A percentile compares a stretch with the other conserved stretches of the same genome.
phyloP scores from a whole-genome alignment of 2,329 filamentous ascomycete species.

The Pezicula neosporulosa region DNA sequence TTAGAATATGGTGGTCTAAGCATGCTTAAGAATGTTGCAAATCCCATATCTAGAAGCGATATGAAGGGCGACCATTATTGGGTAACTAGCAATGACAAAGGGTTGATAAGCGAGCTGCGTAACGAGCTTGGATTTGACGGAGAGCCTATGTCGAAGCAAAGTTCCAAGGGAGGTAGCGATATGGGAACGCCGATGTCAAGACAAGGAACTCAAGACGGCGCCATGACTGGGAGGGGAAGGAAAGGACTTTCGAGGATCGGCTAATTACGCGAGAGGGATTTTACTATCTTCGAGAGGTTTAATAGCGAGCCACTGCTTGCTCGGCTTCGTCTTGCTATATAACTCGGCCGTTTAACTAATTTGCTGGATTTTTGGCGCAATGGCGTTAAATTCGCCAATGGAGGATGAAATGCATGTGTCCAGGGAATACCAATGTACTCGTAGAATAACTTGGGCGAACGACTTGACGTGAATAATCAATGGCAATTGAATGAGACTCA shows the following conservation, averaged over 20 bases:
- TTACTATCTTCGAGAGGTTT: neutral
- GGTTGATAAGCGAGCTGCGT: slow-evolving; percentile 2
- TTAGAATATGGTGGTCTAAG: slow-evolving; percentile 21
- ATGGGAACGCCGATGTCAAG: slow-evolving; percentile 3
- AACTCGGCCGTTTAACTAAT: neutral
- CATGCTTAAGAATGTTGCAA: slow-evolving; percentile 19
- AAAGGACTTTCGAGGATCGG: neutral
- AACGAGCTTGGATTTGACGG: slow-evolving; percentile 1
- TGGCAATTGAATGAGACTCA: too few relatives aligned
- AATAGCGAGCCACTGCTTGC: neutral
- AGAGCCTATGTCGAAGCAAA: slow-evolving; percentile 1
- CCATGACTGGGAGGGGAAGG: slow-evolving; percentile 1
- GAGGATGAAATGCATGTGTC: too few relatives aligned
- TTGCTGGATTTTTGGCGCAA: too few relatives aligned
- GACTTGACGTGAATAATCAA: too few relatives aligned
- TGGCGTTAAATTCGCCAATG: too few relatives aligned
- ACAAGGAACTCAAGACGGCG: slow-evolving; percentile 2
- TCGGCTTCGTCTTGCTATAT: neutral
- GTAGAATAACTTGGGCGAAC: too few relatives aligned
- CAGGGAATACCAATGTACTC: too few relatives aligned
- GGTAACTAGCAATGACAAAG: slow-evolving; percentile 9
- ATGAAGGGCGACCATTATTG: slow-evolving; percentile 8
- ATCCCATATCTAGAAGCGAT: slow-evolving; percentile 3
- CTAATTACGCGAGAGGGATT: neutral
- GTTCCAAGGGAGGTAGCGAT: neutral